These are phyloP conservation scores for Lichtheimia ramosa DNA, from an alignment of 371 early-diverging fungal species.

Conservation along the genomic window DNA sequence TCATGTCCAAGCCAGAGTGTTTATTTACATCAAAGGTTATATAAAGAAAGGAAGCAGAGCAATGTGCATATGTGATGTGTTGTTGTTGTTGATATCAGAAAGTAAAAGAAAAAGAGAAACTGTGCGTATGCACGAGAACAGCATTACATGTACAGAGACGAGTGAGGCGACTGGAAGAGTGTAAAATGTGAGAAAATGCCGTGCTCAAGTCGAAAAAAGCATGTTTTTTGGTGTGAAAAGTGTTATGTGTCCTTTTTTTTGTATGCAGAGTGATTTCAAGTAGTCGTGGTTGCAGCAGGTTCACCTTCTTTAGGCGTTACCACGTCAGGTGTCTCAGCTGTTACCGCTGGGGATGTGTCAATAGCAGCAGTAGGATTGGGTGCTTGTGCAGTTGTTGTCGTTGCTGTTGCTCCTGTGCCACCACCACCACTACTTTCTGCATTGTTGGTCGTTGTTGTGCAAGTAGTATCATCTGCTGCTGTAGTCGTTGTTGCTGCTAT, in stretches of 20 bases:
- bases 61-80: too few relatives aligned
- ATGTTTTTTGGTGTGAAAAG: too few relatives aligned
- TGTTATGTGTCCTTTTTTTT: too few relatives aligned
- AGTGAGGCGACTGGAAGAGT: too few relatives aligned
- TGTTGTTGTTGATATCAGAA: too few relatives aligned
- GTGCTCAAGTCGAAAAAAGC: too few relatives aligned
- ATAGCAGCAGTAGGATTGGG: not conserved
- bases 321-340: conserved; percentile 24
- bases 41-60: not conserved
- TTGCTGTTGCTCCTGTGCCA: not conserved
- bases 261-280: not conserved
- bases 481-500: not conserved
- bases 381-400: not conserved
- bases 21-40: not conserved
- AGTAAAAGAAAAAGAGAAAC: too few relatives aligned
- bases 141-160: too few relatives aligned
- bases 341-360: conserved; percentile 24
- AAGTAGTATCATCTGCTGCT: not conserved
- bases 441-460: not conserved
- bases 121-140: too few relatives aligned
- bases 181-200: too few relatives aligned
- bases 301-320: conserved; percentile 25
- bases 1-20: too few relatives aligned
- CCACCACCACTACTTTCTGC: not conserved
- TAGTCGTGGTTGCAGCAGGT: conserved; percentile 7